phyloP scores from a whole-genome alignment of 2,329 filamentous ascomycete genomes.

The Penicillium sp. region DNA sequence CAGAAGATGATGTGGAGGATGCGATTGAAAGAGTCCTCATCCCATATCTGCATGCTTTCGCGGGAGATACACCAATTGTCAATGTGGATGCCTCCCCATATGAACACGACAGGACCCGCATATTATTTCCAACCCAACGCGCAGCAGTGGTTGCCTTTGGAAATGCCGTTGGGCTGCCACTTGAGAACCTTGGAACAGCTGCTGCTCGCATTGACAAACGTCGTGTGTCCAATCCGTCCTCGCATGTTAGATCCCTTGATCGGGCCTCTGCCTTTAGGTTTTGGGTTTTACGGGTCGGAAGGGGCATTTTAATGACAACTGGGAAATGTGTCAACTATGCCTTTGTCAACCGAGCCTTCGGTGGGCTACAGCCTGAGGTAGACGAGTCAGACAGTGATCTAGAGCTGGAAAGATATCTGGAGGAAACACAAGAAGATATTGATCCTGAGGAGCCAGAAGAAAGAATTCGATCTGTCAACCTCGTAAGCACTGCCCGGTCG shows the following conservation, averaged over 20 bases:
- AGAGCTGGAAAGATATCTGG: slow-evolving; percentile 35
- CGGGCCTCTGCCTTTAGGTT: slow-evolving; percentile 43
- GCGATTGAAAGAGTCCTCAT: slow-evolving; percentile 59
- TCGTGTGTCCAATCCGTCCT: slow-evolving; percentile 17
- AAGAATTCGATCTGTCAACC: slow-evolving; percentile 37
- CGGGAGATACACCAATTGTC: slow-evolving; percentile 51
- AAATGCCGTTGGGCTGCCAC: slow-evolving; percentile 53
- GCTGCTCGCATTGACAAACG: slow-evolving; percentile 29
- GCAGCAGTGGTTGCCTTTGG: slow-evolving; percentile 59
- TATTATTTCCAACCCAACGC: slow-evolving; percentile 54
- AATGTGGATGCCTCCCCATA: slow-evolving; percentile 61
- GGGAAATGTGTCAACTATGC: slow-evolving; percentile 56
- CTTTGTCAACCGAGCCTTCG: slow-evolving; percentile 61
- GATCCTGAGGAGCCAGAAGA: slow-evolving; percentile 49
- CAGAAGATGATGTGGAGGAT: slow-evolving; percentile 49
- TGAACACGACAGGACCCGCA: slow-evolving; percentile 54
- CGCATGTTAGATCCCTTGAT: slow-evolving; percentile 34
- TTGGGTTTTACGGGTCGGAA: slow-evolving; percentile 61
- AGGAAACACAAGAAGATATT: slow-evolving; percentile 51
- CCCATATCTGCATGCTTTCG: slow-evolving; percentile 58
- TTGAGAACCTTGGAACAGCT: slow-evolving; percentile 50
- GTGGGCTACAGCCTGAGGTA: slow-evolving; percentile 40
- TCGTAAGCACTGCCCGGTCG: slow-evolving; percentile 24
- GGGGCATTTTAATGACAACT: slow-evolving; percentile 59
- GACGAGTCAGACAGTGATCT: slow-evolving; percentile 32